A percentile compares a stretch with the other conserved stretches of the same genome.
Evolutionary conservation across 2,329 filamentous ascomycete species (phyloP).

Genomic region (Aulographum hederae): DNA sequence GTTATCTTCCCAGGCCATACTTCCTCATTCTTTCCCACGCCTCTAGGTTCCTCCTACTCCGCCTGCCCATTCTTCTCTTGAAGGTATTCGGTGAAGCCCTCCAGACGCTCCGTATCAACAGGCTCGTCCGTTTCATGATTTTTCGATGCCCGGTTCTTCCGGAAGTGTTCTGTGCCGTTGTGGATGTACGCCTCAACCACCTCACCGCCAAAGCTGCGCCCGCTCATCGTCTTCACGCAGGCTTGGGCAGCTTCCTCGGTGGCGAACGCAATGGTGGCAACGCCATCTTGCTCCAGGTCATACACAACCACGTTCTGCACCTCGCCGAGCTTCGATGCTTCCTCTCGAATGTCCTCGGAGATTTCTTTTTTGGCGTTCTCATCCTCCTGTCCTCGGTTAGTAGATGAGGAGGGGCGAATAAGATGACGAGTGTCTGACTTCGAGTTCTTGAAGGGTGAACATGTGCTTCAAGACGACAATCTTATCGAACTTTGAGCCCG

Average conservation of each 20-base stretch:
- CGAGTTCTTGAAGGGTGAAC: slow-evolving; percentile 43
- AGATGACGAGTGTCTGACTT: slow-evolving; percentile 2
- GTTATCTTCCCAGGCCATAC: too few species aligned
- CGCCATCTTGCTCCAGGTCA: slow-evolving; percentile 67
- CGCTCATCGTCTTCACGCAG: slow-evolving; percentile 57
- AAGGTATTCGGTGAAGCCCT: too few species aligned
- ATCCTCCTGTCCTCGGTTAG: slow-evolving; percentile 40
- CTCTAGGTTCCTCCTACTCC: too few species aligned
- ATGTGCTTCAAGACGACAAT: slow-evolving; percentile 79
- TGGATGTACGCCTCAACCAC: slow-evolving; percentile 54
- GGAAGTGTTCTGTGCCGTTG: slow-evolving; percentile 54
- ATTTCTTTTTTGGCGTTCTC: slow-evolving; percentile 71
- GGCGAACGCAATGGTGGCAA: slow-evolving; percentile 70
- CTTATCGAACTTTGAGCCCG: slow-evolving; percentile 47
- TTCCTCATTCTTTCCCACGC: too few species aligned
- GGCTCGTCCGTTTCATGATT: too few species aligned
- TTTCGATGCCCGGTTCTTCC: too few species aligned
- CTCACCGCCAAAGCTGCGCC: slow-evolving; percentile 58
- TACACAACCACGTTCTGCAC: slow-evolving; percentile 87
- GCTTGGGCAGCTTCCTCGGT: slow-evolving; percentile 50
- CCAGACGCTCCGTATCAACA: too few species aligned
- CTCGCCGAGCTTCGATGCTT: slow-evolving; percentile 68
- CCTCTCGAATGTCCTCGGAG: slow-evolving; percentile 83
- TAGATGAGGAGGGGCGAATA: too few species aligned
- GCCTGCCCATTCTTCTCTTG: too few species aligned